These are phyloP conservation scores for Picocystis salinarum DNA, from an alignment of 139 green algal species.

Conservation along the genomic window DNA sequence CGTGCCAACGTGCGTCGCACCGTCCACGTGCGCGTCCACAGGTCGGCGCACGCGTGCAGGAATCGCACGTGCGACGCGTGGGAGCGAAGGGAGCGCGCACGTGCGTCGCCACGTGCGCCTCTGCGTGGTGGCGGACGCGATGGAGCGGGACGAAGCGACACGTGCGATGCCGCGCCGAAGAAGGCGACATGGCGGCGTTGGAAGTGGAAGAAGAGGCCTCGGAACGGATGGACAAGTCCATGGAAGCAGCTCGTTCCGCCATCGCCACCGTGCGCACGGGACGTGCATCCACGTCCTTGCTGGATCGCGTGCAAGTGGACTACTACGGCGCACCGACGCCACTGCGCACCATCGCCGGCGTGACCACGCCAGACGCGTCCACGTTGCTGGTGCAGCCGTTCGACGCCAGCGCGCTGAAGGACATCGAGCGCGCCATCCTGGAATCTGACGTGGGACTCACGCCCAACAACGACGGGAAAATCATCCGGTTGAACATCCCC, in stretches of 20 bases:
- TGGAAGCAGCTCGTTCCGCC: constrained; percentile 31
- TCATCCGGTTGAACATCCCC: constrained; percentile 78
- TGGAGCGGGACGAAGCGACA: no score
- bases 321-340: constrained; percentile 69
- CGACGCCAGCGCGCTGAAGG: constrained; percentile 55
- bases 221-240: constrained; percentile 45
- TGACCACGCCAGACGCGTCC: constrained; percentile 62
- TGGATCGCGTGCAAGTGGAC: constrained; percentile 84
- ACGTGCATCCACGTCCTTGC: constrained; percentile 63
- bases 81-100: no score
- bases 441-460: constrained; percentile 74
- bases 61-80: no score
- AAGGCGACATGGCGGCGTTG: no score
- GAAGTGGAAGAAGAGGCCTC: constrained; percentile 1
- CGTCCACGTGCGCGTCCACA: no score
- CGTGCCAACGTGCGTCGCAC: no score
- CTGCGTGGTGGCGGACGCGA: no score
- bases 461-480: constrained; percentile 82
- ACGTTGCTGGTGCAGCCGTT: constrained; percentile 76
- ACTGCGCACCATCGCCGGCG: constrained; percentile 60
- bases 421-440: constrained; percentile 35
- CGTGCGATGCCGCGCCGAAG: no score
- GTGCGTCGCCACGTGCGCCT: no score
- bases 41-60: no score
- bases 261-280: constrained; percentile 83